phyloP scores from a whole-genome alignment of 169 alveolate species.

The Eimeria praecox region DNA sequence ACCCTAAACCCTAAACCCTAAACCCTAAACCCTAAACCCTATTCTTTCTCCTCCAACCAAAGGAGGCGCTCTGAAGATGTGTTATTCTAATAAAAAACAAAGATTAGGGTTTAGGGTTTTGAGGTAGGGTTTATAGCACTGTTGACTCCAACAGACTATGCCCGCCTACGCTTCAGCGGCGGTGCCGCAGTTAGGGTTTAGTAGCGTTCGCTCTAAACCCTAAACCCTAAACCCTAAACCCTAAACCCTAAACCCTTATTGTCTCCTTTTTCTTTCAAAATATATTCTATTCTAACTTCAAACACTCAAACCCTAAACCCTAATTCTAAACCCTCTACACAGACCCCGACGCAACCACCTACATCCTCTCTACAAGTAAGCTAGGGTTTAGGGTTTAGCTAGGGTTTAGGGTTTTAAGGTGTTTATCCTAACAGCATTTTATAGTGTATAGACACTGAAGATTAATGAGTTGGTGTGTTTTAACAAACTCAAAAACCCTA shows the following conservation, averaged over 20 bases:
- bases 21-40: constrained; percentile 57
- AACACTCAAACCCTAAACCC: constrained; percentile 25
- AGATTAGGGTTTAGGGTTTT: constrained; percentile 7
- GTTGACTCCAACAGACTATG: too few species aligned
- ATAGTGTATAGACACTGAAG: background rate
- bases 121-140: background rate
- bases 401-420: background rate
- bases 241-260: background rate
- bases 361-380: background rate
- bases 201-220: background rate
- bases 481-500: background rate
- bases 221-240: background rate
- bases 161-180: constrained; percentile 31
- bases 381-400: background rate
- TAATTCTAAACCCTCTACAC: background rate
- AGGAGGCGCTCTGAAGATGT: background rate
- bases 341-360: background rate
- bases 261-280: background rate
- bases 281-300: background rate
- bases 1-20: constrained; percentile 65
- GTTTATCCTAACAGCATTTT: background rate
- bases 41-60: background rate
- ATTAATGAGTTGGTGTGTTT: background rate
- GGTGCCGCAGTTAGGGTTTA: background rate
- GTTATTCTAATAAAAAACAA: background rate